These are phyloP conservation scores for Bipolaris cookei DNA, from an alignment of 2,329 filamentous ascomycete genomes.

Conservation along the genomic window DNA sequence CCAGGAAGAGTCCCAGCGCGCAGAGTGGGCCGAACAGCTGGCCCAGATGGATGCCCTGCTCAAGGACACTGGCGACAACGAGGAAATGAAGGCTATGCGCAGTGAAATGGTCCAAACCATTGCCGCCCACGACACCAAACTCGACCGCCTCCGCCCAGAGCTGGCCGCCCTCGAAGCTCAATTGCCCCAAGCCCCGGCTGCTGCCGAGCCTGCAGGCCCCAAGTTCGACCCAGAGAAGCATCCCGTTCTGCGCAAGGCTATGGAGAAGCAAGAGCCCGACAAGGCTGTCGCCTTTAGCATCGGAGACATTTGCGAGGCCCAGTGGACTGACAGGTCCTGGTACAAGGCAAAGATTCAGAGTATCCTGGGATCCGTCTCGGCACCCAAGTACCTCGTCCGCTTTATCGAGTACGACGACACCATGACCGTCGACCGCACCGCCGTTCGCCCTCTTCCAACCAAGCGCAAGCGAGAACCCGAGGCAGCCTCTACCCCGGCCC, in stretches of 20 bases:
- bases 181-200: constrained; percentile 46
- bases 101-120: constrained; percentile 84
- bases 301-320: constrained; percentile 88
- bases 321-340: constrained; percentile 89
- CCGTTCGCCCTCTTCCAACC: constrained; percentile 41
- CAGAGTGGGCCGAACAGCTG: constrained; percentile 26
- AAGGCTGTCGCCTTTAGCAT: constrained; percentile 71
- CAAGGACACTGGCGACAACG: constrained; percentile 77
- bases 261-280: constrained; percentile 47
- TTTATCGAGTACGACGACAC: constrained; percentile 95
- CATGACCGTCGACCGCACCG: constrained; percentile 67
- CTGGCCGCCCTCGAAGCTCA: constrained; percentile 63
- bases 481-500: constrained; percentile 63
- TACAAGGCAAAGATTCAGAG: constrained; percentile 93
- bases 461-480: constrained; percentile 81
- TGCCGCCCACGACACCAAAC: constrained; percentile 75
- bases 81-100: constrained; percentile 79
- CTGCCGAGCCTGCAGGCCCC: constrained; percentile 35
- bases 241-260: constrained; percentile 67
- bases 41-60: constrained; percentile 77
- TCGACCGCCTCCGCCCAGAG: constrained; percentile 65
- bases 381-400: constrained; percentile 91
- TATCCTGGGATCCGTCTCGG: constrained; percentile 88
- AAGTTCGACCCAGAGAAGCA: constrained; percentile 85
- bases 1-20: constrained; percentile 27